A percentile compares a stretch with the other conserved stretches of the same genome.
These are phyloP conservation scores for Rubia peregrina DNA, from an alignment of 305 asterid genomes.

Conservation along the genomic window DNA sequence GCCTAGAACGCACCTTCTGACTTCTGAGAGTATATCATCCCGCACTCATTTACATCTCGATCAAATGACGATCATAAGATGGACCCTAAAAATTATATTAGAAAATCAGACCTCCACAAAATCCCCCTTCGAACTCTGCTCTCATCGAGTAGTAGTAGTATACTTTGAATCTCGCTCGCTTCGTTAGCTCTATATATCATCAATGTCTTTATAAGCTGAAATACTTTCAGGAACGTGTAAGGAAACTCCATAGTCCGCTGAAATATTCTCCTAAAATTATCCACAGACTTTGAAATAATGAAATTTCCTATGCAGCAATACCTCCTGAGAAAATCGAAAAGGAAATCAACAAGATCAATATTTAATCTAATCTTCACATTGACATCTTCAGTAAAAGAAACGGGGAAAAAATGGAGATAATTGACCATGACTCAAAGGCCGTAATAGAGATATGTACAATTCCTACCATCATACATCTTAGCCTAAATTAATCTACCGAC, in stretches of 20 bases:
- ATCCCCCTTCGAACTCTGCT: conserved; percentile 34
- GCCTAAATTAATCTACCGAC: neutral
- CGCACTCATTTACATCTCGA: conserved; percentile 57
- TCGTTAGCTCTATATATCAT: conserved; percentile 49
- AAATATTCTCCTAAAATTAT: conserved; percentile 45
- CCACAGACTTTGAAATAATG: conserved; percentile 34
- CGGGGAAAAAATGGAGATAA: neutral
- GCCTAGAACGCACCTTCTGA: conserved; percentile 35
- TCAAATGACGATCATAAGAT: conserved; percentile 28
- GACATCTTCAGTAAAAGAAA: neutral
- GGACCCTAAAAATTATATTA: conserved; percentile 36
- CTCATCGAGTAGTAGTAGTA: conserved; percentile 26
- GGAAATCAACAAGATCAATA: conserved; percentile 4
- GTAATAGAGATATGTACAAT: neutral
- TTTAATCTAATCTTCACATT: neutral
- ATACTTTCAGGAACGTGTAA: conserved; percentile 30
- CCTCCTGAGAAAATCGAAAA: conserved; percentile 25
- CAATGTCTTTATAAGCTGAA: conserved; percentile 38
- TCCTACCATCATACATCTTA: neutral
- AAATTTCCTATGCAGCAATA: conserved; percentile 23
- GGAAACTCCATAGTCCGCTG: conserved; percentile 33
- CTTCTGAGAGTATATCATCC: conserved; percentile 38
- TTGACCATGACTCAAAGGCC: neutral
- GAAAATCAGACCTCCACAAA: conserved; percentile 37
- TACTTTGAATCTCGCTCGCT: conserved; percentile 44